Conservation (phyloP, 805 yeast species). For the Candida fluviatilis region DNA sequence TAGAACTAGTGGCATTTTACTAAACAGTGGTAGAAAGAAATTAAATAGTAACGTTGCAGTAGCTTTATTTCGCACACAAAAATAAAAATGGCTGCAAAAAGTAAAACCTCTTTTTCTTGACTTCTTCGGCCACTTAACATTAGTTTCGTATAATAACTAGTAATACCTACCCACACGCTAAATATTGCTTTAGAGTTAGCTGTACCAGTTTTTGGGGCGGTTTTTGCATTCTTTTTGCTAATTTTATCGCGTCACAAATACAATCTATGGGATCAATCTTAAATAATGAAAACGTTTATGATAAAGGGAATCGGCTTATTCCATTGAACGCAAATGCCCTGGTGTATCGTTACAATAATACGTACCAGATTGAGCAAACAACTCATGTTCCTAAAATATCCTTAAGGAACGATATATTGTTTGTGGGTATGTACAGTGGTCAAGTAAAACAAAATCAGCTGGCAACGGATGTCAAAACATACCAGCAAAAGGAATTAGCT, state of each 20-base stretch:
- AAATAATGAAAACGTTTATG: background rate
- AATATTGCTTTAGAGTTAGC: too few species aligned
- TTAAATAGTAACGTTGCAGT: background rate
- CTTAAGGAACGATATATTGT: slow-evolving; percentile 16
- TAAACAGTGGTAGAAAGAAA: too few species aligned
- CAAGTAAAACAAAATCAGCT: background rate
- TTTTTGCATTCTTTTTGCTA: background rate
- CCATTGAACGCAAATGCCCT: slow-evolving; percentile 16
- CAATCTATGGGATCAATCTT: background rate
- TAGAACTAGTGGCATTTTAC: slow-evolving; percentile 2
- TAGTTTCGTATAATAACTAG: too few species aligned
- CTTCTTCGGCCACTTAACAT: too few species aligned
- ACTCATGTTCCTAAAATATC: slow-evolving; percentile 9
- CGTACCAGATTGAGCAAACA: background rate
- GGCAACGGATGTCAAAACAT: too few species aligned
- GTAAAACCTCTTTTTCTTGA: background rate
- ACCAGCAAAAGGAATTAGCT: slow-evolving; percentile 27
- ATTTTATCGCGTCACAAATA: background rate
- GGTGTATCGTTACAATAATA: slow-evolving; percentile 9
- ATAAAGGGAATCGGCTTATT: slow-evolving; percentile 12
- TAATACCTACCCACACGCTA: too few species aligned
- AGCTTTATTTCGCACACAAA: background rate
- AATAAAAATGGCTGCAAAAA: background rate
- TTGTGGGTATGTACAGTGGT: slow-evolving; percentile 2
- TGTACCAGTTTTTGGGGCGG: too few species aligned